These are phyloP conservation scores for Nymphaea colorata DNA, from an alignment of 164 flowering plant species.

Conservation along the genomic window DNA sequence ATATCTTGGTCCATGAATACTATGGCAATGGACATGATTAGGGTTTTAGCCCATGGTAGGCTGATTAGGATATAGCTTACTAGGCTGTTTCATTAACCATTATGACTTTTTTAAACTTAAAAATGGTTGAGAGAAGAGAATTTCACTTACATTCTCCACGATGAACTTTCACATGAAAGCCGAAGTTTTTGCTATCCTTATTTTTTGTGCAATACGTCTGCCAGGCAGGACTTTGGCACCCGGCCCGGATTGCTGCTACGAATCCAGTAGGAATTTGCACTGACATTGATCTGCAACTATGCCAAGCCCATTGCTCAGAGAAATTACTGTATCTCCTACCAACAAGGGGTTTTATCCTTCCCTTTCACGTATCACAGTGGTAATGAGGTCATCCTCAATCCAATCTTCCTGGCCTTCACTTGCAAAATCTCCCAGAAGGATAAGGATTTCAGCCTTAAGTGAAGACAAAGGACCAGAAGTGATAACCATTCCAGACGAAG, in stretches of 20 bases:
- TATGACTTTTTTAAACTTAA: no score
- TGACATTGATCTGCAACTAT: neutral
- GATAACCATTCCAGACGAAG: conserved; percentile 17
- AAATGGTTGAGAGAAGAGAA: no score
- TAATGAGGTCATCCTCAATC: conserved; percentile 28
- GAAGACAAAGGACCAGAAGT: conserved; percentile 32
- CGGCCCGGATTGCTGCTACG: neutral
- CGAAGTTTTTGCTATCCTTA: neutral
- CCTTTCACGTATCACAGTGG: conserved; percentile 18
- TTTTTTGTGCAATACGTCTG: neutral
- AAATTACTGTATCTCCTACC: conserved; percentile 1
- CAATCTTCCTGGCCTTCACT: conserved; percentile 25
- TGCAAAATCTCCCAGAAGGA: conserved; percentile 14
- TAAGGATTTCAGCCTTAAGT: conserved; percentile 28
- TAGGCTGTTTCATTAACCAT: no score
- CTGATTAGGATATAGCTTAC: no score
- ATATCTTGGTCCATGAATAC: no score
- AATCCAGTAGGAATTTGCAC: neutral
- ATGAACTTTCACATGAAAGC: neutral
- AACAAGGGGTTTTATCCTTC: conserved; percentile 49
- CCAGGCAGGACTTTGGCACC: neutral
- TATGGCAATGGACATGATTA: no score
- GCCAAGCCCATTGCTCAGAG: neutral
- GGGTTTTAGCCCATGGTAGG: no score
- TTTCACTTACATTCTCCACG: neutral